phyloP scores from a whole-genome alignment of 345 rosid genomes.

The Salix viminalis region DNA sequence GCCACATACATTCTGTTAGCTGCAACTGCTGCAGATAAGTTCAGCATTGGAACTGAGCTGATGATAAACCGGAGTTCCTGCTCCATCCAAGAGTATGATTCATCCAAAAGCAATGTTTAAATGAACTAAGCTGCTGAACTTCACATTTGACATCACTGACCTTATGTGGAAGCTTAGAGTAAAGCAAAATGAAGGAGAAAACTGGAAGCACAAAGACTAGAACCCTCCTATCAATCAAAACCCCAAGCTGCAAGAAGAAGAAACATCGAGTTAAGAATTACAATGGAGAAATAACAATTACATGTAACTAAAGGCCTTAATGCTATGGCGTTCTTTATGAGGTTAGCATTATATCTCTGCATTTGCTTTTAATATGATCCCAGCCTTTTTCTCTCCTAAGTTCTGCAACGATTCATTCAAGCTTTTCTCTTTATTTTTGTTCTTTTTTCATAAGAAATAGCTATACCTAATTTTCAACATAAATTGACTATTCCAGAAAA shows the following conservation, averaged over 20 bases:
- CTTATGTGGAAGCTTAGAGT: slow-evolving; percentile 98
- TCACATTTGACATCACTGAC: slow-evolving; percentile 32
- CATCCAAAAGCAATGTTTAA: not conserved
- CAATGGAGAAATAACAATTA: no score
- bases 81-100: slow-evolving; percentile 18
- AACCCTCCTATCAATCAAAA: slow-evolving; percentile 73
- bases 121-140: slow-evolving; percentile 21
- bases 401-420: no score
- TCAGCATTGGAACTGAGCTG: slow-evolving; percentile 85
- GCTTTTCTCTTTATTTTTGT: no score
- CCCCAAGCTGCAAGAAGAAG: slow-evolving; percentile 62
- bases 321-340: no score
- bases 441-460: no score
- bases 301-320: no score
- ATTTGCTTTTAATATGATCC: no score
- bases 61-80: slow-evolving; percentile 97
- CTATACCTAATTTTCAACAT: no score
- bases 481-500: no score
- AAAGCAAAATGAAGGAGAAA: slow-evolving; percentile 64
- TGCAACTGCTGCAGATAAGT: slow-evolving; percentile 88
- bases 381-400: no score
- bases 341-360: no score
- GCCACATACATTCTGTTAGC: slow-evolving; percentile 75
- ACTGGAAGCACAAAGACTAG: slow-evolving; percentile 56
- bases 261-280: not conserved